Conservation (phyloP, 306 rosid genomes). For the Acacia melanoxylon region DNA sequence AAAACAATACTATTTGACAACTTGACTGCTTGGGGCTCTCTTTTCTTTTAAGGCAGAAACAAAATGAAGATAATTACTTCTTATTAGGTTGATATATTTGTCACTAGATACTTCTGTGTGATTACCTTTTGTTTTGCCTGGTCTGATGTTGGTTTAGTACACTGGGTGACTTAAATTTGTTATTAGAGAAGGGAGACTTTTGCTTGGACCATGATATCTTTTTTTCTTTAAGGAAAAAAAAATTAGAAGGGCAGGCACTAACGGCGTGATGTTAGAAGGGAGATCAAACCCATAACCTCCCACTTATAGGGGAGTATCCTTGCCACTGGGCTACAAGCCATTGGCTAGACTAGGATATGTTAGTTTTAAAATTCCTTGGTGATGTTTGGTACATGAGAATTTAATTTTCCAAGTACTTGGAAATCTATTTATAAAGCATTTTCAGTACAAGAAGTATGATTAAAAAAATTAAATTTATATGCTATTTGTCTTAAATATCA, state of each 20-base stretch:
- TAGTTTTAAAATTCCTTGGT: background rate
- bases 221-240: too few species aligned
- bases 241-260: too few species aligned
- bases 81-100: background rate
- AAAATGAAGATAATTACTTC: background rate
- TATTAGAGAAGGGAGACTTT: background rate
- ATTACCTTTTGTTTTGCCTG: constrained; percentile 1
- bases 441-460: background rate
- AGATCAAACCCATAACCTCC: too few species aligned
- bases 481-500: background rate
- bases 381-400: background rate
- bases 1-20: background rate
- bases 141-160: background rate
- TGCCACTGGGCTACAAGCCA: too few species aligned
- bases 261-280: too few species aligned
- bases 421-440: background rate
- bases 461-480: background rate
- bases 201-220: background rate
- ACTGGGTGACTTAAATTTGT: background rate
- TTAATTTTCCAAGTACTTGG: background rate
- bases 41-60: background rate
- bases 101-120: background rate
- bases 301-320: too few species aligned
- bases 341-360: background rate
- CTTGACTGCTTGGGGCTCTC: background rate